Base-by-base conservation (phyloP, 352 stramenopile genomes). In the Plasmopara muralis region DNA sequence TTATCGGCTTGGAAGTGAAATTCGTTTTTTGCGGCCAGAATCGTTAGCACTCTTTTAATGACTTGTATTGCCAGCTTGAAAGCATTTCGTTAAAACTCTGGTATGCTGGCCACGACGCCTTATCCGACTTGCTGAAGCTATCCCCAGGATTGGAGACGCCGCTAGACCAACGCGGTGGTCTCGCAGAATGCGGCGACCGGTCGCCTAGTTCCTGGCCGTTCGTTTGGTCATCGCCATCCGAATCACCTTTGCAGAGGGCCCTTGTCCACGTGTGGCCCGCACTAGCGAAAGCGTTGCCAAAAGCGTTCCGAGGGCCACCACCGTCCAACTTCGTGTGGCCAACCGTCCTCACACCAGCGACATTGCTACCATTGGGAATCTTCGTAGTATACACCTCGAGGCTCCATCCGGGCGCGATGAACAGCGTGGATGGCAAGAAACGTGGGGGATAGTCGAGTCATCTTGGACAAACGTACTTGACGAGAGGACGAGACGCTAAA, bases 281-380 rank as follows among this genome's bases (percentile, higher is more conserved):
- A 5, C 25, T 34, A 5, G 47, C 40, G 43, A 73, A 76, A 0
- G 44, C 63, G 0, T 47, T 28, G 7, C 67, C 67, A 38, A 76
- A 70, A 1, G 30, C 33, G 14, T 70, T 72, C 13, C 43, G 37
- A 14, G 40, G n/a, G 9, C 53, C 56, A 5, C 56, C 60, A 10
- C 41, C 53, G 2, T 45, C 8, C 8, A 47, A 18, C 4, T 70
- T 40, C 0, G 52, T 39, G 45, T 73, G 67, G 0, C 67, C 67
- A 30, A 76, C 43, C 6, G 62, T 57, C 13, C 41, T 40, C 0
- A 68, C 54, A 6, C 54, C 60, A 20, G 18, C 10, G 2, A 76
- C 67, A n/a, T 70, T 69, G 14, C 41, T 46, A 8, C 60, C 67
- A 25, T 73, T 76, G 0, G 67, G 64, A 16, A 76, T 4, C 4